Evolutionary conservation across 306 rosid genomes (phyloP).

Genomic region (Quercus robur): DNA sequence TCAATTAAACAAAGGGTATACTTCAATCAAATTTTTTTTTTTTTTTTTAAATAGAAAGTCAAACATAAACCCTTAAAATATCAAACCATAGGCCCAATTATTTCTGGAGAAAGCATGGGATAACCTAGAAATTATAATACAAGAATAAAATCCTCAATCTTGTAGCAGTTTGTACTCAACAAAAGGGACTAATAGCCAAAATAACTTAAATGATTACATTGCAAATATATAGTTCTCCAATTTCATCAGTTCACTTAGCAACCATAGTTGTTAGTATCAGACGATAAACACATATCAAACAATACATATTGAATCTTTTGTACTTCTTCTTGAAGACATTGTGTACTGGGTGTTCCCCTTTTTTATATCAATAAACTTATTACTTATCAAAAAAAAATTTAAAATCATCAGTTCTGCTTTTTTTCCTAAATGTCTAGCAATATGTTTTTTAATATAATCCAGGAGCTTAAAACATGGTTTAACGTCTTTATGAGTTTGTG

Average conservation of each 20-base stretch:
- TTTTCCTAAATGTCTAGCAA: no score
- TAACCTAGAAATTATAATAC: neutral
- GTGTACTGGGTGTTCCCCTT: no score
- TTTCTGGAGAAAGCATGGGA: neutral
- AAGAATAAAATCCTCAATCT: neutral
- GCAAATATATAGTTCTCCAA: neutral
- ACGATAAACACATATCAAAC: no score
- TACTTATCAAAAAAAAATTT: no score
- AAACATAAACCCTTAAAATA: neutral
- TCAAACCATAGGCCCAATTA: neutral
- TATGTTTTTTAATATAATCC: no score
- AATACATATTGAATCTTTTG: no score
- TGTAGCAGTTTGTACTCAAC: neutral
- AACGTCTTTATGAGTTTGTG: no score
- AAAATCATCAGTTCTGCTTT: no score
- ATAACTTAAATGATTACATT: neutral
- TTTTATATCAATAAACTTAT: no score
- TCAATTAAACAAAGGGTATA: neutral
- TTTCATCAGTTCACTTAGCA: neutral
- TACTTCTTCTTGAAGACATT: no score
- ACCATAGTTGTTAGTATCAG: neutral
- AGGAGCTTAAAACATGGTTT: no score
- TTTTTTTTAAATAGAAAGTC: neutral
- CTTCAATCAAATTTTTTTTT: neutral
- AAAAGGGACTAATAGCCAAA: neutral